Base-by-base conservation (phyloP, 805 yeast species). In the Kodamaea nitidulidarum region DNA sequence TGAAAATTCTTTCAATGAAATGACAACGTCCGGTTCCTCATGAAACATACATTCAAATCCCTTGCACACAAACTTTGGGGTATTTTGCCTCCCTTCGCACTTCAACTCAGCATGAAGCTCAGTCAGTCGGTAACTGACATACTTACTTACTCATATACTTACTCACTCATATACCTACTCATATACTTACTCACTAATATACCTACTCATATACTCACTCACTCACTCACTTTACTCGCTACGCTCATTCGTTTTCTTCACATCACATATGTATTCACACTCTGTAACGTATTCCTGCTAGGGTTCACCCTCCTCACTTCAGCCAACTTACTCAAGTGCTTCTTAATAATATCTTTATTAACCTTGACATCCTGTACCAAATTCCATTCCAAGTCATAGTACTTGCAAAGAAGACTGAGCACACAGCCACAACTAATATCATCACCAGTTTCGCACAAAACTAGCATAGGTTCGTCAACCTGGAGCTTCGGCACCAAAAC, bases 271-370 rank as follows among this genome's bases (percentile, higher is more conserved):
- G 78, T 58, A 45, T 86, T 83, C 2, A 84, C 78, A 20, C 90
- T 74, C 48, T 82, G 88, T 29, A 86, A 62, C 0, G 95, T 83
- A 8, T 86, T 80, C 36, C 96, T 65, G 40, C 88, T 80, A 0
- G 95, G 95, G 43, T 86, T 84, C 4, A 75, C 76, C 29, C 71
- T 75, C n/a, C 73, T 55, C 6, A 62, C 55, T 2, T 70, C 60
- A 12, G 73, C 65, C 3, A 87, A 49, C 33, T 55, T 56, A 2
- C 78, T 73, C 21, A 87, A 59, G 39, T 83, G 80, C 41, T 70
- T 70, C 40, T 78, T 72, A 11, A 84, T 71, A 7, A 66, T 55
- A 18, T 70, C 76, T 52, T 84, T 84, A 17, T 72, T 66, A 0
- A 65, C 46, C 47, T 31, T 64, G 17, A 35, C 26, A 11, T 17